A percentile compares a stretch with the other conserved stretches of the same genome.
Evolutionary conservation across 352 stramenopile species (phyloP).

Genomic region (Phytophthora melonis): DNA sequence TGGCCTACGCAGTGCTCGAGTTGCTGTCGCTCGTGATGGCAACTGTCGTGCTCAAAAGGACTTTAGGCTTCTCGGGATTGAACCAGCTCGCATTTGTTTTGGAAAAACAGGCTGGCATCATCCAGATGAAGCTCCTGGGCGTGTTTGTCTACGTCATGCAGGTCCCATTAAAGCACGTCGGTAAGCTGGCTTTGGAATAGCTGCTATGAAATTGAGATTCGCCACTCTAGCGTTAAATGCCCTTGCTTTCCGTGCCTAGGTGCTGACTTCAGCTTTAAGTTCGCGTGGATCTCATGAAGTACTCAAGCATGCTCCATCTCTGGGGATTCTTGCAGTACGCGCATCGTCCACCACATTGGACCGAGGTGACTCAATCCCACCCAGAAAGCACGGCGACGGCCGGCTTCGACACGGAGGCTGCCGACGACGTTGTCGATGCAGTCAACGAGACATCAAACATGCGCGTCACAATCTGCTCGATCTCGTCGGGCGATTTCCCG

Average conservation of each 20-base stretch:
- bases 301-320: too few species aligned
- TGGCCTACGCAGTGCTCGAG: not conserved
- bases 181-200: not conserved
- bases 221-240: not conserved
- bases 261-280: not conserved
- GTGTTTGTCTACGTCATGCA: not conserved
- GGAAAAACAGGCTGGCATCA: not conserved
- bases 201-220: not conserved
- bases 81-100: not conserved
- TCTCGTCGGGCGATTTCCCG: conserved; percentile 35
- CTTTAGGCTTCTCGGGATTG: not conserved
- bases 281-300: not conserved
- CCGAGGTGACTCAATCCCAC: conserved; percentile 17
- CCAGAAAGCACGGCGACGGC: conserved; percentile 19
- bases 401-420: conserved; percentile 3
- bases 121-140: not conserved
- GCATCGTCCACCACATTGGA: too few species aligned
- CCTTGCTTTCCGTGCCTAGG: not conserved
- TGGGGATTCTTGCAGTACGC: too few species aligned
- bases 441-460: conserved; percentile 28
- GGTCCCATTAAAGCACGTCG: not conserved
- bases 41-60: not conserved
- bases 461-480: conserved; percentile 38
- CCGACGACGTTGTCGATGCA: not conserved
- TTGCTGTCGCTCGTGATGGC: not conserved